phyloP scores from a whole-genome alignment of 306 rosid genomes.

The Inga laurina region DNA sequence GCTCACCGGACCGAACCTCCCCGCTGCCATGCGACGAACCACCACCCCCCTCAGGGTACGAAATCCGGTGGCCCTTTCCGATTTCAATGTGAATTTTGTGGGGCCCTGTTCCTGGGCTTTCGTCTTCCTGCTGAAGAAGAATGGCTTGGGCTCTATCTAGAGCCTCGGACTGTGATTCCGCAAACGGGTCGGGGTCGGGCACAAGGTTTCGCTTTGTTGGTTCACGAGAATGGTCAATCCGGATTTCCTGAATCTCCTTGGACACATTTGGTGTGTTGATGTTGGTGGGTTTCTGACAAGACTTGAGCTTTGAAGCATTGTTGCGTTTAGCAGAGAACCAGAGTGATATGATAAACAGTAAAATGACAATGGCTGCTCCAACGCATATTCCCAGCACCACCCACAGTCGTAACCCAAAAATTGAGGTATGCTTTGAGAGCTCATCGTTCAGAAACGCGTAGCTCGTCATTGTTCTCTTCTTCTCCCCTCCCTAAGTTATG shows the following conservation, averaged over 20 bases:
- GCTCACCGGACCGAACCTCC: slow-evolving; percentile 45
- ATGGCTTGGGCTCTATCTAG: slow-evolving; percentile 13
- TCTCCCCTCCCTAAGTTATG: not conserved
- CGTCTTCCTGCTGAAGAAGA: slow-evolving; percentile 19
- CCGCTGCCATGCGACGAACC: slow-evolving; percentile 50
- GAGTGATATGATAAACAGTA: not conserved
- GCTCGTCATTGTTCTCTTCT: not conserved
- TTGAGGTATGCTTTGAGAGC: slow-evolving; percentile 16
- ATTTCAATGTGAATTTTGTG: slow-evolving; percentile 4
- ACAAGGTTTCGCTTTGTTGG: slow-evolving; percentile 53
- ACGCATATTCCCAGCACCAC: slow-evolving; percentile 2
- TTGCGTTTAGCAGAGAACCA: slow-evolving; percentile 2
- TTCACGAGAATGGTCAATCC: slow-evolving; percentile 59
- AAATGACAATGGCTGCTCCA: not conserved
- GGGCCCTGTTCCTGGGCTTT: not conserved
- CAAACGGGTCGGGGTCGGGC: slow-evolving; percentile 33
- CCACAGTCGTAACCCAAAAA: slow-evolving; percentile 3
- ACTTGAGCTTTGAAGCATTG: slow-evolving; percentile 9
- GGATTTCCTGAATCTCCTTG: slow-evolving; percentile 68
- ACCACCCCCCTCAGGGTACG: not conserved
- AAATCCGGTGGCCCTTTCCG: slow-evolving; percentile 5
- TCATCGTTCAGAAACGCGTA: slow-evolving; percentile 2
- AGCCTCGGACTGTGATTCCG: slow-evolving; percentile 2
- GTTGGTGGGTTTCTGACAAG: not conserved
- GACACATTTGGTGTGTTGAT: slow-evolving; percentile 36